Base-by-base conservation (phyloP, 192 early-diverging fungal genomes). In the Martensiomyces pterosporus region DNA sequence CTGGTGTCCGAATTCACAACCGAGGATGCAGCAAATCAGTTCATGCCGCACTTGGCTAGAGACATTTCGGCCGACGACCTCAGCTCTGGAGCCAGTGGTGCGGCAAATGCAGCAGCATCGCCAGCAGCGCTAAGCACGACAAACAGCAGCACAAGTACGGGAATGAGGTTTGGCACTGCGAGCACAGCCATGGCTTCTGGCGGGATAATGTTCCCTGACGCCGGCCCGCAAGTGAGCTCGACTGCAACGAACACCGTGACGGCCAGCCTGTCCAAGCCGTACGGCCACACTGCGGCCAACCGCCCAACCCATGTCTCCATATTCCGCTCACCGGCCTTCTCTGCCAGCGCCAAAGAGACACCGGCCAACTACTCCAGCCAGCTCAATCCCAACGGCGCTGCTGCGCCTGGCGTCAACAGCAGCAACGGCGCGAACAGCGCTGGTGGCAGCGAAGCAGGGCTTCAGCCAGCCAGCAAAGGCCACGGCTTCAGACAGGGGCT, bases 11-110 rank as follows among this genome's bases (percentile, higher is more conserved):
- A 67, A 38, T 67, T 67, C 40, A 45, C 55, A 5, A 57, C 64
- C 0, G 71, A 75, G 32, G 71, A 75, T 7, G 64, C 71, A 3
- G 71, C 65, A 5, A 75, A 75, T 33, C 71, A 75, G 48, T 64
- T 75, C 15, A 17, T 33, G 25, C 71, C 71, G 16, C 59, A 63
- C 29, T 48, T 75, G 24, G 47, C 50, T 1, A 49, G 45, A 9
- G 56, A 55, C 39, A 29, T 52, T 32, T 39, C 34, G 3, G 71
- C 49, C 40, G 65, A 75, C 46, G 71, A 75, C 44, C 49, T 67
- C 13, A 22, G 65, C 24, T 15, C 47, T 14, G 58, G 64, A 1
- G 48, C 69, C 33, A 67, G 48, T 16, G 39, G 49, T 3, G 13
- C 43, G 0, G 57, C 54, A 4, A 4, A 47, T 0, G 17, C 21